Percentiles rank a stretch among this genome's conserved stretches.
These are phyloP conservation scores for Tolypocladium album DNA, from an alignment of 2,329 filamentous ascomycete species.

Conservation along the genomic window DNA sequence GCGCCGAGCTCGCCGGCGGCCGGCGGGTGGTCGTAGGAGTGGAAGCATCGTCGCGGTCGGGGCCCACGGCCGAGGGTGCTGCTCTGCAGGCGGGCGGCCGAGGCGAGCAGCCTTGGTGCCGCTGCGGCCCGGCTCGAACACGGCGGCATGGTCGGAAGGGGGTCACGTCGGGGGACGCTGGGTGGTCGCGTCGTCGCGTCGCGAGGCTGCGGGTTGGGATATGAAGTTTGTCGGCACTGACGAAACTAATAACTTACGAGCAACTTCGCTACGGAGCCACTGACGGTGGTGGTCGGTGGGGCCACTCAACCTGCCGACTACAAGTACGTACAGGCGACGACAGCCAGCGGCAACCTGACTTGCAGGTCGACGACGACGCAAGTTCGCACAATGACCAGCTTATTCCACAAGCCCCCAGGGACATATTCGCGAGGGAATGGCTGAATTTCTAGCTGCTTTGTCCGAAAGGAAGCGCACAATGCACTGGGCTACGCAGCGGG, in stretches of 20 bases:
- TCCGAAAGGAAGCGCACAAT: too few species aligned
- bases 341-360: not conserved
- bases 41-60: constrained; percentile 38
- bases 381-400: not conserved
- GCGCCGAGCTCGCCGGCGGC: constrained; percentile 50
- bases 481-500: too few species aligned
- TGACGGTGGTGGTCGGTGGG: not conserved
- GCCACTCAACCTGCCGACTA: not conserved
- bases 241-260: not conserved
- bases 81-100: not conserved
- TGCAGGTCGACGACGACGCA: not conserved
- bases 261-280: not conserved
- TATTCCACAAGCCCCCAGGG: not conserved
- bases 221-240: not conserved
- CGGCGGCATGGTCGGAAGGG: not conserved
- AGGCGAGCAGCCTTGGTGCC: not conserved
- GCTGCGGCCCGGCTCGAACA: not conserved
- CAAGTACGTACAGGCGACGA: too few species aligned
- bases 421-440: too few species aligned
- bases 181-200: not conserved
- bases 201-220: not conserved
- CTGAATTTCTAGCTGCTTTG: too few species aligned
- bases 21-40: constrained; percentile 60
- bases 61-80: not conserved
- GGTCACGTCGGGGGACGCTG: not conserved